Evolutionary conservation across 257 asterid species (phyloP), one percentile per base, ranked within the genome.

Genomic region (Coffea eugenioides): DNA sequence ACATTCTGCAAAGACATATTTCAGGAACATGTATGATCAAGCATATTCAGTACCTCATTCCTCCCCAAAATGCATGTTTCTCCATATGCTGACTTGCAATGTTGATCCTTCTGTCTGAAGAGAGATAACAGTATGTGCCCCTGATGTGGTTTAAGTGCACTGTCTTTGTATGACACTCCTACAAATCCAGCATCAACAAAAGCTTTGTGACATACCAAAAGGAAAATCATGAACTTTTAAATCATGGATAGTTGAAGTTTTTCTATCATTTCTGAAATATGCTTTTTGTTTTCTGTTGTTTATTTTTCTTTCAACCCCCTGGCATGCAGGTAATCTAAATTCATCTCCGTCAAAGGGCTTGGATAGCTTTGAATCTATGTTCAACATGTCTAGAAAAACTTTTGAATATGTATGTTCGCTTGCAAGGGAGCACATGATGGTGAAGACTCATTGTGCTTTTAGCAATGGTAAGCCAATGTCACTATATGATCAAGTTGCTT

Each of bases 361-460:
- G 71, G 97, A 93, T 77, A 70, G 67, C 25, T 89, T 90, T 81
- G 86, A 86, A 85, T 81, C 89, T 18, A 74, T 83, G 6, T 91
- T 93, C 86, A 87, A 84, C 77, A 87, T 95, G 91, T 90, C 97
- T 20, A 69, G 89, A 54, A 92, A 77, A 78, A 92, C 97, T 2
- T 95, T 95, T 41, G 84, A 88, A 80, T 93, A 95, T 83, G 81
- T 95, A 79, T 92, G 97, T 66, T 85, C 92, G 13, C 86, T 95
- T 0, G 98, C 88, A 34, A 84, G 89, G 79, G 95, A 86, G 25
- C 97, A 87, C 85, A 89, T 93, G 98, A 85, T 82, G 84, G 80
- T 88, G 27, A 91, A 87, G 79, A 82, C 97, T 4, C 90, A 89
- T 78, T 92, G 86, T 78, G 80, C 89, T 16, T 93, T 91, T 80